Evolutionary conservation across 2,329 filamentous ascomycete genomes (phyloP).

Genomic region (Canariomyces notabilis): DNA sequence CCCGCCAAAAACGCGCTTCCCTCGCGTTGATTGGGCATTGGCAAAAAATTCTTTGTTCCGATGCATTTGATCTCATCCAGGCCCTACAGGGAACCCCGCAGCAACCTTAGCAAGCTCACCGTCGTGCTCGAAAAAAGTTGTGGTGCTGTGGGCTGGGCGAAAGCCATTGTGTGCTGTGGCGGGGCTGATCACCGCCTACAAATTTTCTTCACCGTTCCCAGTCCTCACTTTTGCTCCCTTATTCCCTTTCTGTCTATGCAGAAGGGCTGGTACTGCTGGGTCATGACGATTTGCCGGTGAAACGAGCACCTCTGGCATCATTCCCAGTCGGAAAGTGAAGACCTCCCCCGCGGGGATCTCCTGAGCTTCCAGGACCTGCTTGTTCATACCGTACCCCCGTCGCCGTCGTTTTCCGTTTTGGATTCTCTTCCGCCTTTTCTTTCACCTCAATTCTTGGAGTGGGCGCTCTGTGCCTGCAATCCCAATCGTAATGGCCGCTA

Average conservation of each 20-base stretch:
- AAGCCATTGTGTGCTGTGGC: conserved; percentile 11
- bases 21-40: conserved; percentile 20
- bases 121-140: conserved; percentile 14
- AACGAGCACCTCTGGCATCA: conserved; percentile 18
- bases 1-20: conserved; percentile 6
- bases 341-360: conserved; percentile 9
- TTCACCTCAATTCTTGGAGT: neutral
- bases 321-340: conserved; percentile 2
- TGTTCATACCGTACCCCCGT: neutral
- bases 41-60: conserved; percentile 5
- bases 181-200: conserved; percentile 17
- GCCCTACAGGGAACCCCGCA: conserved; percentile 12
- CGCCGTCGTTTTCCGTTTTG: neutral
- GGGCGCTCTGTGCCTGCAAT: neutral
- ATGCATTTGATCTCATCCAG: neutral
- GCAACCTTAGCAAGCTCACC: conserved; percentile 8
- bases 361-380: neutral
- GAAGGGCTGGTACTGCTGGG: conserved; percentile 20
- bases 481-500: conserved; percentile 31
- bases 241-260: conserved; percentile 13
- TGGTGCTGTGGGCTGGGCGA: conserved; percentile 8
- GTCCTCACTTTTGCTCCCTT: conserved; percentile 10
- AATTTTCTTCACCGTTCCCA: conserved; percentile 12
- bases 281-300: conserved; percentile 21
- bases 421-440: neutral